Evolutionary conservation across 2,329 filamentous ascomycete species (phyloP), one percentile per base, ranked within the genome.

Genomic region (Nothopassalora personata): DNA sequence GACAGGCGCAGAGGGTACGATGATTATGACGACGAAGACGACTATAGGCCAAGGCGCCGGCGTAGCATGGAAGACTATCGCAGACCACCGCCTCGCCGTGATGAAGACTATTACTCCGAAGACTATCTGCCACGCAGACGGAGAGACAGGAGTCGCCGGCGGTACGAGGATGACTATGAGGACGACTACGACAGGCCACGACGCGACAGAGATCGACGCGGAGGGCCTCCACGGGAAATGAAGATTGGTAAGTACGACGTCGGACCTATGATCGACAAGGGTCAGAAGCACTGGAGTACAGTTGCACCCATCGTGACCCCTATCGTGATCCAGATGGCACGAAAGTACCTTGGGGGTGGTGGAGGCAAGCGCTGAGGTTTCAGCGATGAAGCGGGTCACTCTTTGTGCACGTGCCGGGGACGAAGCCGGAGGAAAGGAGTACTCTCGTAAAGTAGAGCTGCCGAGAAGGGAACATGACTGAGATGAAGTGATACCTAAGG

Each of bases 161-260:
- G 65, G n/a, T 60, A 64, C 55, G 60, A 62, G 19, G 61, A 66
- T 46, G 61, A 67, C n/a, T 58, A 63, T 27, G 57, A 64, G n/a
- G 58, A 66, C 54, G 53, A 65, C 31, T 60, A 61, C 47, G 65
- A 67, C 36, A 49, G 67, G 34, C 57, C 65, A 19, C 48, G 61
- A 39, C 57, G 61, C n/a, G 28, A 51, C 39, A 52, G 65, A 45
- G 62, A 66, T 54, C 53, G 60, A 45, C 50, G 58, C 18, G 49
- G 57, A 39, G 59, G 45, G 57, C 65, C 63, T 18, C 68, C 67
- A 10, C 64, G 60, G 54, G 66, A 70, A 57, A 67, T 71, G 53
- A 70, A 67, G 61, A 64, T 72, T 54, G 70, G 70, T 30, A 66
- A 68, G 23, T 71, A 68, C 58, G 70, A 72, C 47, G 62, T 73